Evolutionary conservation across 2,329 filamentous ascomycete species (phyloP), one percentile per base, ranked within the genome.

Genomic region (Hypoxylon sp.): DNA sequence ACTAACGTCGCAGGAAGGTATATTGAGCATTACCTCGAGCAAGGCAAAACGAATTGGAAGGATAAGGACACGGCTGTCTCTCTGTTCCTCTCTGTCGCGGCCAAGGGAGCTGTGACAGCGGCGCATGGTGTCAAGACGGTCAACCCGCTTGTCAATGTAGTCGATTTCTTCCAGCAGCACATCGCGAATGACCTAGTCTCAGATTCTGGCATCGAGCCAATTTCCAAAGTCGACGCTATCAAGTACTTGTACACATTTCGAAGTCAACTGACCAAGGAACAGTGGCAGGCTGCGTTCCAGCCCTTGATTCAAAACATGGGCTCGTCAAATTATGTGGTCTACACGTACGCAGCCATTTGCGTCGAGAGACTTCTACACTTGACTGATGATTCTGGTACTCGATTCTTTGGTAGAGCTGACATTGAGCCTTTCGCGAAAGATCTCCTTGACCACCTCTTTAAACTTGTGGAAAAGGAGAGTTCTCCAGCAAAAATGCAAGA

Each of bases 41-140:
- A 94, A 74, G 86, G 89, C 59, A 91, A 91, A 78, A 84, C 85
- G 16, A 94, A 97, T 78, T 99, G 96, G 96, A 97, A 96, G 79
- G 90, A 94, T 51, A 99, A 99, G 82, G 96, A 99, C 76, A 98
- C 95, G 0, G 96, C 96, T n/a, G 91, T 97, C 62, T 98, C 98
- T 75, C 88, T 99, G 14, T 99, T 96, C 83, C 89, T 96, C 37
- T 93, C 96, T 3, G 93, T 98, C 72, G 96, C 96, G 14, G 93
- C 94, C 41, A 97, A 97, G 82, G 96, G 96, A 57, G 87, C 89
- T 30, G 90, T 95, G 30, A 98, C 96, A 2, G 87, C 93, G 6
- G 91, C 90, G 0, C 93, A 97, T 73, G 96, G 96, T 78, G 93
- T 98, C 57, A 94, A 94, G 78, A 94, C 89, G 11, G 92, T 96